A percentile compares a stretch with the other conserved stretches of the same genome.
phyloP scores from a whole-genome alignment of 75 land plant genomes.

The Pinus taeda region DNA sequence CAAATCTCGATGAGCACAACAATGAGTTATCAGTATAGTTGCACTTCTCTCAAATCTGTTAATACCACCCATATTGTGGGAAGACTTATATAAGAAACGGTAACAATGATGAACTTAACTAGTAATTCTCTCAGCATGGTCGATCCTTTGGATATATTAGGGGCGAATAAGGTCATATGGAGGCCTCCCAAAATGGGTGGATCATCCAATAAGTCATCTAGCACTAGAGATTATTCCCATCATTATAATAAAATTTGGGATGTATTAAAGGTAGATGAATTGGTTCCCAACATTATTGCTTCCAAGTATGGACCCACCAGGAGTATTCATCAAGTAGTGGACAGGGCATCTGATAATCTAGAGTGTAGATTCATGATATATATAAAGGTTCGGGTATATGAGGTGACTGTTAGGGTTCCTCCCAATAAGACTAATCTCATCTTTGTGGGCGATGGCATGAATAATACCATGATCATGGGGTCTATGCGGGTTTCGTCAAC shows the following conservation, averaged over 20 bases:
- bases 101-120: slow-evolving; percentile 9
- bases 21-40: slow-evolving; percentile 24
- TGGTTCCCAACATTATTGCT: slow-evolving; percentile 33
- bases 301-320: slow-evolving; percentile 20
- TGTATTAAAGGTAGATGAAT: slow-evolving; percentile 10
- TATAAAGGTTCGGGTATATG: slow-evolving; percentile 45
- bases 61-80: neutral
- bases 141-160: slow-evolving; percentile 22
- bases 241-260: slow-evolving; percentile 1
- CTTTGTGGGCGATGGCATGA: slow-evolving; percentile 52
- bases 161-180: neutral
- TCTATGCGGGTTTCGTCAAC: slow-evolving; percentile 12
- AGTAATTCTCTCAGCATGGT: slow-evolving; percentile 43
- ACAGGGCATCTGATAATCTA: slow-evolving; percentile 27
- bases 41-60: slow-evolving; percentile 22
- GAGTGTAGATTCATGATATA: slow-evolving; percentile 23
- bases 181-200: neutral
- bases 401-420: slow-evolving; percentile 43
- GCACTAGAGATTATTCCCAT: neutral
- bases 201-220: neutral
- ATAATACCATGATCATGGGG: slow-evolving; percentile 46
- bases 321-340: slow-evolving; percentile 42
- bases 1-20: slow-evolving; percentile 40
- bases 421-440: slow-evolving; percentile 30
- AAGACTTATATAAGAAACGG: neutral